Base-by-base conservation (phyloP, 1,284 basidiomycete species). In the Papiliotrema flavescens region DNA sequence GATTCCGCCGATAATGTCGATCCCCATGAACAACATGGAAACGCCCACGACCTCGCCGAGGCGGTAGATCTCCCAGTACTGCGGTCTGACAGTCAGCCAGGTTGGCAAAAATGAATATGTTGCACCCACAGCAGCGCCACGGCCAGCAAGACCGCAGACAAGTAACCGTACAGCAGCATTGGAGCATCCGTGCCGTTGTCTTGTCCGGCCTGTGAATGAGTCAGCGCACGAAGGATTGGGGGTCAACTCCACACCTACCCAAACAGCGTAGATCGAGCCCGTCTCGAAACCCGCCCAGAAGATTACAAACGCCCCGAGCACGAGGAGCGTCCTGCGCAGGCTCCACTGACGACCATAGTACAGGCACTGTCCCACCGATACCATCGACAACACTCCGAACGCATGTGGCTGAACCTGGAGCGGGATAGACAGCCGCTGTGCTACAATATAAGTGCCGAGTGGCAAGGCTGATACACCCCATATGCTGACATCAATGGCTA, bases 371-470 rank as follows among this genome's bases (percentile, higher is more conserved):
- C 59, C 81, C 83, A 85, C 88, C 0, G 85, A 85, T 15, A 86
- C 56, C 14, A 85, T 78, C 2, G 81, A 78, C 22, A 90, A 75
- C 17, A 80, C 75, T 0, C 82, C 83, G 63, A 90, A 88, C 0
- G 86, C 67, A 63, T 90, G 88, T 1, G 88, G 88, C 67, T 91
- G 88, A 2, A 89, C 61, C 51, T 76, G 75, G 28, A 80, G 80
- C 1, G 88, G 88, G 24, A 90, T 82, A 65, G 86, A 89, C 51
- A 89, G 77, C 55, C 84, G 75, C 64, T 87, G 84, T 0, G 84
- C 77, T 46, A 90, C 80, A 24, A 78, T 79, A 64, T 90, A 91
- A 14, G 84, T 80, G n/a, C 86, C 87, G 19, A 89, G 78, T 60
- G 86, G 85, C 7, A 82, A 71, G 0, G 81, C 80, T 0, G 85